A percentile compares a stretch with the other conserved stretches of the same genome.
These are phyloP conservation scores for Fusarium sarcochroum DNA, from an alignment of 2,329 filamentous ascomycete genomes.

Conservation along the genomic window DNA sequence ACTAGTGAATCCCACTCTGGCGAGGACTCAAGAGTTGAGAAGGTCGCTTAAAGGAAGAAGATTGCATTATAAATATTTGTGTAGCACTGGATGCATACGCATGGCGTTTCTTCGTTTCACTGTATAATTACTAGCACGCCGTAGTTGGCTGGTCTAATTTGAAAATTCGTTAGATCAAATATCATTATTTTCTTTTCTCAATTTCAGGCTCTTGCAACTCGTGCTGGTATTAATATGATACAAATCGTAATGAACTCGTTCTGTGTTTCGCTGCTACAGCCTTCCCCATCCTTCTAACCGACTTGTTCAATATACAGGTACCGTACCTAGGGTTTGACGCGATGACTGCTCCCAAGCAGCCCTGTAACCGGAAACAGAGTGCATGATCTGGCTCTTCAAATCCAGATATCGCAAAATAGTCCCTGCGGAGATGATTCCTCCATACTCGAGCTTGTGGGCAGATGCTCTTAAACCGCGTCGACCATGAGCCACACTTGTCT, in stretches of 20 bases:
- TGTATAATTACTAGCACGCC: constrained; percentile 27
- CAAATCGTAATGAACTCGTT: no score
- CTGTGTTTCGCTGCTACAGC: no score
- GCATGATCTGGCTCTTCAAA: constrained; percentile 4
- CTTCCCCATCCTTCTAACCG: neutral
- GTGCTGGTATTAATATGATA: neutral
- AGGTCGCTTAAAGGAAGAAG: constrained; percentile 34
- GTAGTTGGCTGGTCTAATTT: neutral
- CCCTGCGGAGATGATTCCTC: neutral
- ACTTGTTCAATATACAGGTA: neutral
- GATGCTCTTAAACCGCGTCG: neutral
- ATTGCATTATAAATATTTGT: neutral
- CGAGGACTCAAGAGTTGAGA: constrained; percentile 33
- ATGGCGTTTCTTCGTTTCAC: constrained; percentile 26
- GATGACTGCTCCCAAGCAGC: neutral
- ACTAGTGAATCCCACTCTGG: constrained; percentile 43
- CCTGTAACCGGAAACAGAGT: constrained; percentile 5
- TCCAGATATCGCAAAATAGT: neutral
- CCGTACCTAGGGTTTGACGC: neutral
- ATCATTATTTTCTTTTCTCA: constrained; percentile 14
- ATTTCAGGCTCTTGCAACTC: neutral
- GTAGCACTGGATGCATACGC: constrained; percentile 25
- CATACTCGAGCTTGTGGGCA: neutral
- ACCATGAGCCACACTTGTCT: neutral
- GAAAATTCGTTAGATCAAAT: constrained; percentile 16